These are phyloP conservation scores for Hygrophila difformis DNA, from an alignment of 257 asterid genomes.

Conservation along the genomic window DNA sequence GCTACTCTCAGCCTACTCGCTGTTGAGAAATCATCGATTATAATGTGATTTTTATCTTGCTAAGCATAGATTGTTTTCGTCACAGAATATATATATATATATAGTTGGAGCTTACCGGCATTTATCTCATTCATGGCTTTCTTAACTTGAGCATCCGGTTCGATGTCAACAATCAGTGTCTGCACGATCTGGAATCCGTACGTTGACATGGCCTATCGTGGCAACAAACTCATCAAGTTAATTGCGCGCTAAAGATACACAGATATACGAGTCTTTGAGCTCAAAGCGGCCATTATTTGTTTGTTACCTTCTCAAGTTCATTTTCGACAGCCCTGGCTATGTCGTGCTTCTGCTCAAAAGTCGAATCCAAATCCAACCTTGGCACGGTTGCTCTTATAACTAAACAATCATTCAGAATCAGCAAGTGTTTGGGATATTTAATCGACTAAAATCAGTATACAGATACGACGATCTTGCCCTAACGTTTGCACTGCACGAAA, in stretches of 20 bases:
- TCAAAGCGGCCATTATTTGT: too few species aligned
- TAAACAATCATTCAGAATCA: too few species aligned
- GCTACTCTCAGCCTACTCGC: conserved; percentile 32
- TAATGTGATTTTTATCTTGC: too few species aligned
- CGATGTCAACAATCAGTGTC: conserved; percentile 36
- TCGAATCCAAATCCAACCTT: conserved; percentile 23
- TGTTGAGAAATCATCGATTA: too few species aligned
- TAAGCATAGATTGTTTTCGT: too few species aligned
- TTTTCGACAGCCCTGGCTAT: conserved; percentile 33
- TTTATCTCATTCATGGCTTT: conserved; percentile 35
- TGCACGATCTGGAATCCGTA: conserved; percentile 31
- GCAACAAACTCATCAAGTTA: not conserved
- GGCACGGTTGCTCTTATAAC: conserved; percentile 38
- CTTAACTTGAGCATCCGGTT: conserved; percentile 26
- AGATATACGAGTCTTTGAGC: not conserved
- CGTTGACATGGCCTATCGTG: conserved; percentile 31
- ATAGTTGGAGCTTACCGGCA: conserved; percentile 15
- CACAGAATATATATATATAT: too few species aligned
- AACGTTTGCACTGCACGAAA: not conserved
- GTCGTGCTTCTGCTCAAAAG: conserved; percentile 32
- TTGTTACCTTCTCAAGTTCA: conserved; percentile 26
- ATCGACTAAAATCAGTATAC: too few species aligned
- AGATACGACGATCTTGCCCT: not conserved
- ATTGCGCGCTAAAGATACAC: not conserved
- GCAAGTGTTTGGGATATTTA: too few species aligned